Base-by-base conservation (phyloP, 257 asterid genomes). In the Rehmannia glutinosa region DNA sequence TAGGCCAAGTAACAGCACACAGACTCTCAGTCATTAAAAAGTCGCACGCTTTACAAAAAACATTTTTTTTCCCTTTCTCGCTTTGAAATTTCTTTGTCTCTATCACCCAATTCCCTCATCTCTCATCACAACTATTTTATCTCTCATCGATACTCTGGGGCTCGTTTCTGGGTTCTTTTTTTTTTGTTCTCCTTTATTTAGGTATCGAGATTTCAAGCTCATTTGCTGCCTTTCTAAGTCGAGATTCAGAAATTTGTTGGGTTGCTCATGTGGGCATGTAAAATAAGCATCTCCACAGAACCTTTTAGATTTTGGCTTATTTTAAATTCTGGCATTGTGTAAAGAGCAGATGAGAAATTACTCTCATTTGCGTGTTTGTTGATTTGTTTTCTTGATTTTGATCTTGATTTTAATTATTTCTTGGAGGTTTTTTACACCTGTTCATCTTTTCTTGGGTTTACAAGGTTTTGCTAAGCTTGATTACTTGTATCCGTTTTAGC, bases 191-290 rank as follows among this genome's bases (percentile, higher is more conserved):
- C 8, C 21, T 25, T 39, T 5, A 6, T 36, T 70, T 17, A 4
- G 61, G 20, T 70, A 28, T 10, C 69, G 38, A 52, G 54, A 55
- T 9, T 62, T 62, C 30, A 23, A 66, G 64, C 74, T 73, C 46
- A 11, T 47, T 73, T 54, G 73, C 73, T 67, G 64, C 46, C 55
- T 69, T 64, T 68, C 72, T 0, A 53, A 64, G 67, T 73, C 76
- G 19, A 69, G 76, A 69, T 69, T 77, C 82, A 55, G 53, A 43
- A 23, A 28, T 62, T 75, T 50, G 73, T 71, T 60, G 62, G 69
- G 70, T 59, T 58, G 68, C 55, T 52, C 68, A 15, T 43, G 70
- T 54, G 60, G 72, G 73, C 60, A 45, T 62, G 83, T 71, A 66
- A 56, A 46, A 19, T 57, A 60, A 56, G 62, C 65, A 50, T 28